phyloP scores from a whole-genome alignment of 2,329 filamentous ascomycete genomes.

The Phialemoniopsis sp. region DNA sequence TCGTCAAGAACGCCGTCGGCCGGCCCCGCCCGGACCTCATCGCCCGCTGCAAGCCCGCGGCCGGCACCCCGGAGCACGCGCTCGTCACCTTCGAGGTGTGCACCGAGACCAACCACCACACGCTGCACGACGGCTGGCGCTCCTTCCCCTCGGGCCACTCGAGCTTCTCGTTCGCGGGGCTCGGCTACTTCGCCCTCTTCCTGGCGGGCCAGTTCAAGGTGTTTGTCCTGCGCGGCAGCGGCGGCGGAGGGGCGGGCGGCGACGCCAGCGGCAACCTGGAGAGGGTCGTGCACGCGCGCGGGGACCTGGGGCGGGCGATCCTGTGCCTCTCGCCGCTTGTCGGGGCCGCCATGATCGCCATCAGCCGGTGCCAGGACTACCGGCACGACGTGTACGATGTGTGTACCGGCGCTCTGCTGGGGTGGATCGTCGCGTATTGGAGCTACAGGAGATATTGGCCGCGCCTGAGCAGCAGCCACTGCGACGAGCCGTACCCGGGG shows the following conservation, averaged over 20 bases:
- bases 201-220: slow-evolving; percentile 63
- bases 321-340: slow-evolving; percentile 55
- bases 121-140: slow-evolving; percentile 77
- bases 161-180: slow-evolving; percentile 73
- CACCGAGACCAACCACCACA: slow-evolving; percentile 64
- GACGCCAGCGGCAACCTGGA: background rate
- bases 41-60: slow-evolving; percentile 73
- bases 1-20: slow-evolving; percentile 85
- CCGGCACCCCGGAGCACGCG: slow-evolving; percentile 38
- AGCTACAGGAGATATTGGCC: slow-evolving; percentile 65
- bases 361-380: slow-evolving; percentile 67
- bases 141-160: slow-evolving; percentile 80
- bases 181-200: slow-evolving; percentile 71
- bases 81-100: slow-evolving; percentile 67
- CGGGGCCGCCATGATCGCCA: slow-evolving; percentile 63
- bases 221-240: slow-evolving; percentile 28
- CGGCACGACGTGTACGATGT: slow-evolving; percentile 70
- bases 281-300: slow-evolving; percentile 11
- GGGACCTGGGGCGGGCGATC: slow-evolving; percentile 52
- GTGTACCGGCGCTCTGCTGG: slow-evolving; percentile 55
- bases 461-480: slow-evolving; percentile 42
- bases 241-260: background rate
- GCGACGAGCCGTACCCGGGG: slow-evolving; percentile 53
- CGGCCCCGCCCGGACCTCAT: slow-evolving; percentile 53
- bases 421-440: slow-evolving; percentile 58